A percentile compares a stretch with the other conserved stretches of the same genome.
phyloP scores from a whole-genome alignment of 202 grass and related monocot genomes.

The Cymbopogon flexuosus region DNA sequence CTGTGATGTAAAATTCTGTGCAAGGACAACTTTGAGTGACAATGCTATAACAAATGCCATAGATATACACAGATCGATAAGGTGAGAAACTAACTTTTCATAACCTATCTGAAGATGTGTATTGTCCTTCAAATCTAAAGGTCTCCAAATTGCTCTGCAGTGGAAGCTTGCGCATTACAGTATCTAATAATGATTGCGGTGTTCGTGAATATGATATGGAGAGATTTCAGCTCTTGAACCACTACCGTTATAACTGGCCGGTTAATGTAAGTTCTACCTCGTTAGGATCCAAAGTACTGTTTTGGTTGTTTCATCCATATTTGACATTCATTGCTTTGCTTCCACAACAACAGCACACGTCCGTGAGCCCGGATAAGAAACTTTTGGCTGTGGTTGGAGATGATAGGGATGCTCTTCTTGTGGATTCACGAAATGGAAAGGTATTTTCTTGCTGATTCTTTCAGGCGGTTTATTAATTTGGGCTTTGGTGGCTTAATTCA shows the following conservation, averaged over 20 bases:
- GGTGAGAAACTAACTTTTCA: slow-evolving; percentile 39
- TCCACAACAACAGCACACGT: slow-evolving; percentile 58
- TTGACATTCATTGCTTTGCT: slow-evolving; percentile 19
- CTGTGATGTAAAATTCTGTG: slow-evolving; percentile 64
- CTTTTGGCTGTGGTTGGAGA: slow-evolving; percentile 81
- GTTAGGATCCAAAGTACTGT: background rate
- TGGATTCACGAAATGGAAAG: slow-evolving; percentile 86
- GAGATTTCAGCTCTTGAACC: slow-evolving; percentile 66
- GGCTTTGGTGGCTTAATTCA: background rate
- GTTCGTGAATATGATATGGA: slow-evolving; percentile 87
- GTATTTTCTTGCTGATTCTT: slow-evolving; percentile 25
- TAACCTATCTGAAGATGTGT: background rate
- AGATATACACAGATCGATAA: slow-evolving; percentile 70
- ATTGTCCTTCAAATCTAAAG: slow-evolving; percentile 24
- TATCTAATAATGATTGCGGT: slow-evolving; percentile 79
- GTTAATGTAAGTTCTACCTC: slow-evolving; percentile 70
- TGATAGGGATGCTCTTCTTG: slow-evolving; percentile 61
- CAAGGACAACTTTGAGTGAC: slow-evolving; percentile 75
- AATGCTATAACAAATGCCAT: slow-evolving; percentile 93
- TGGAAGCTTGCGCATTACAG: slow-evolving; percentile 53
- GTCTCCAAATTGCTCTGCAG: slow-evolving; percentile 35
- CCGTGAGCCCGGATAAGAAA: slow-evolving; percentile 71
- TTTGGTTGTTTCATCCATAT: slow-evolving; percentile 13
- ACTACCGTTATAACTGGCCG: slow-evolving; percentile 65
- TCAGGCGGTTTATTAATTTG: background rate